phyloP scores from a whole-genome alignment of 2,329 filamentous ascomycete species.

The Neocucurbitaria cava region DNA sequence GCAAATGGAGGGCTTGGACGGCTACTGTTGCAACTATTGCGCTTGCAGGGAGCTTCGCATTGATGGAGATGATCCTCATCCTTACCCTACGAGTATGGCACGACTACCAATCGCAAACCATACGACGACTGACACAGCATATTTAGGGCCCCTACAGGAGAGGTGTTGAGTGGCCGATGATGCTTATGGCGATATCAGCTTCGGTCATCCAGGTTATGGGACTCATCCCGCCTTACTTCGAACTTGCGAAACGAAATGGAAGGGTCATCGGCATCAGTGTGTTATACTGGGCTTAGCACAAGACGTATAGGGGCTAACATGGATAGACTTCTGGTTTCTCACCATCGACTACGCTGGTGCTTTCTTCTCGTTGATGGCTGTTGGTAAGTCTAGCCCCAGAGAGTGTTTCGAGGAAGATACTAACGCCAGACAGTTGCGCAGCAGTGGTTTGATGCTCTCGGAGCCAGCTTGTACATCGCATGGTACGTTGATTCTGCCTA shows the following conservation, averaged over 20 bases:
- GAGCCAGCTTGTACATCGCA: constrained; percentile 66
- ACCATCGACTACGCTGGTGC: constrained; percentile 67
- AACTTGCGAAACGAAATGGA: constrained; percentile 67
- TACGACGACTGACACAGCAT: neutral
- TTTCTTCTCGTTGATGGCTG: constrained; percentile 68
- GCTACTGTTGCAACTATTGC: constrained; percentile 52
- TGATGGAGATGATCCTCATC: constrained; percentile 64
- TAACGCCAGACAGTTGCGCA: constrained; percentile 58
- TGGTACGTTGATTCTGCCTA: constrained; percentile 55
- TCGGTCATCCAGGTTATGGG: constrained; percentile 64
- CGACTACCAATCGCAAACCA: neutral
- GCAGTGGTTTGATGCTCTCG: constrained; percentile 66
- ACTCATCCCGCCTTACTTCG: constrained; percentile 66
- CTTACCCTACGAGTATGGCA: constrained; percentile 60
- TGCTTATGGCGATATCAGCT: constrained; percentile 65
- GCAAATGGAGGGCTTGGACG: constrained; percentile 58
- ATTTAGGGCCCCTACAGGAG: constrained; percentile 60
- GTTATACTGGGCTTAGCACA: constrained; percentile 31
- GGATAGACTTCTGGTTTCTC: constrained; percentile 62
- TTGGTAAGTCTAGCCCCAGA: constrained; percentile 53
- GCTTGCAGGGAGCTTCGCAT: constrained; percentile 57
- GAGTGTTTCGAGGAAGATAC: neutral
- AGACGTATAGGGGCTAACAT: constrained; percentile 5
- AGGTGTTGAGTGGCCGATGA: constrained; percentile 62
- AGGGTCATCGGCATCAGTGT: constrained; percentile 67